Evolutionary conservation across 2,329 filamentous ascomycete genomes (phyloP), one percentile per base, ranked within the genome.

Genomic region (Chrysosporium keratinophilum): DNA sequence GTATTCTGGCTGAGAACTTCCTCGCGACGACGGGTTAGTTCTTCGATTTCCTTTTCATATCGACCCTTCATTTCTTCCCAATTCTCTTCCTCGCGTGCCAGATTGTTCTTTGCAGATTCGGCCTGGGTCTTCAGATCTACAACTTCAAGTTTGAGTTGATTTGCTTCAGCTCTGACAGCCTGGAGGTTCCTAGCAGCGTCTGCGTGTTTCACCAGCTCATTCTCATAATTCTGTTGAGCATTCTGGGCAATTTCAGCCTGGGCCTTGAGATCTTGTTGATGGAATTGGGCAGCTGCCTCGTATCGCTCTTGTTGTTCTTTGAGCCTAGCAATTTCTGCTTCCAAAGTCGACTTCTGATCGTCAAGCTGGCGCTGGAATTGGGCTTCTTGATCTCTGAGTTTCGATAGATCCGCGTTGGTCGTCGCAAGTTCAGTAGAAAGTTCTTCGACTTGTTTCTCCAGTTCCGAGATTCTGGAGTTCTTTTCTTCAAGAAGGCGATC

Each of bases 211-310:
- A 95, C 80, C 10, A 98, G 78, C 68, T 98, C 93, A 58, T 84
- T 84, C 68, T 98, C 94, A 65, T 98, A 98, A 61, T 93, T 90
- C 65, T 95, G 85, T 67, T 98, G 93, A 2, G 93, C 89, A 67
- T 88, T 87, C 51, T 88, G 84, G 1, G 93, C 89, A 63, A 98
- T 97, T 43, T 94, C 87, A 28, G 91, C 90, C 69, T 98, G 93
- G 0, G 88, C 84, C 57, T 93, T 90, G 41, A 97, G 80, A 63
- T 97, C 90, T 62, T 95, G 86, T 65, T 94, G 88, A 65, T 95
- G 87, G 65, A 86, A 88, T 60, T 87, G 83, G 33, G 88, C 83
- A 48, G 89, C 84, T 57, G 88, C 85, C 56, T 82, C 78, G 66
- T 91, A 84, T 51, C 86, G 81, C 60, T 89, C 86, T 55, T 85